Conservation (phyloP, 2,329 filamentous ascomycete genomes). For the Trichoderma polysporum region DNA sequence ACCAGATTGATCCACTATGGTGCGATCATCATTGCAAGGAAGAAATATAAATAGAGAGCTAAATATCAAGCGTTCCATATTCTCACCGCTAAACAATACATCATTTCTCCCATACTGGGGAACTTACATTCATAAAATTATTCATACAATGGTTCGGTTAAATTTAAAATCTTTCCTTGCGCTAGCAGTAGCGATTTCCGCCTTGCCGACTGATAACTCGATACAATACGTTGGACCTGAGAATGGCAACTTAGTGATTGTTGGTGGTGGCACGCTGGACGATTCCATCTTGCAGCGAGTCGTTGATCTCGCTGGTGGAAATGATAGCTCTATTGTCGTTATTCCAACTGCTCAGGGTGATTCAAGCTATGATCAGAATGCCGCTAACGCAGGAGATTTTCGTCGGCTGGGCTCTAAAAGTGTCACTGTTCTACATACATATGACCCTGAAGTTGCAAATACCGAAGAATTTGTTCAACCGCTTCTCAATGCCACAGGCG, state of each 20-base stretch:
- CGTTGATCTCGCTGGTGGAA: conserved; percentile 2
- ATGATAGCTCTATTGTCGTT: conserved; percentile 9
- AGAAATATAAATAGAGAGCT: background rate
- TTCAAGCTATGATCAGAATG: conserved; percentile 7
- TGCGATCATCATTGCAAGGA: background rate
- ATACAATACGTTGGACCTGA: background rate
- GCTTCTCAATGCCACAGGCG: conserved; percentile 1
- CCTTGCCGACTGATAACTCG: background rate
- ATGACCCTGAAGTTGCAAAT: conserved; percentile 7
- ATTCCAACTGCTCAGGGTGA: conserved; percentile 10
- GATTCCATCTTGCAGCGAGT: conserved; percentile 6
- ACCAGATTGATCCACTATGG: conserved; percentile 16
- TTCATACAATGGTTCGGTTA: background rate
- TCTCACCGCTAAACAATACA: background rate
- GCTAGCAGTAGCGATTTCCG: background rate
- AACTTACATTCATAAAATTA: background rate
- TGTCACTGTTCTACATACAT: conserved; percentile 4
- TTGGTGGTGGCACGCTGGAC: conserved; percentile 1
- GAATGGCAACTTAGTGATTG: conserved; percentile 13
- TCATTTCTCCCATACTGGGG: background rate
- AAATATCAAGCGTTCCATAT: too few species aligned
- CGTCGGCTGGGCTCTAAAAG: conserved; percentile 1
- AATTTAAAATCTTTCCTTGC: background rate
- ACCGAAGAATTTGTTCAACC: conserved; percentile 10
- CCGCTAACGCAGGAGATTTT: conserved; percentile 6